Percentiles rank a stretch among this genome's conserved stretches.
Conservation (phyloP, 345 rosid genomes). For the Litchi chinensis region DNA sequence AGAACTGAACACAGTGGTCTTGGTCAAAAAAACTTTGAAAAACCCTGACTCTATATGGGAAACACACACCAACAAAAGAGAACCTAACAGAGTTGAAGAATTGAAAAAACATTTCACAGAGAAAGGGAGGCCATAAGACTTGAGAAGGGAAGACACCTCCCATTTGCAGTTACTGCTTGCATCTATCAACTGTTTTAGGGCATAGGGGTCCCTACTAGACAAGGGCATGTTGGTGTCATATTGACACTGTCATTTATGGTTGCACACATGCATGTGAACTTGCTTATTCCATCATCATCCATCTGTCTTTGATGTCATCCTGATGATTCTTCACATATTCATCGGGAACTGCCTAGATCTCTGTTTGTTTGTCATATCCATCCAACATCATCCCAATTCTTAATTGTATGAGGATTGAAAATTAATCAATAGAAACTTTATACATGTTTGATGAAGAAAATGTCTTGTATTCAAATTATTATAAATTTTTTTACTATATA, state of each 20-base stretch:
- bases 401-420: no score
- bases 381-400: no score
- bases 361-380: slow-evolving; percentile 12
- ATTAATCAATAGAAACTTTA: no score
- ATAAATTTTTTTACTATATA: no score
- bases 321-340: background rate
- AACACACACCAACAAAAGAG: slow-evolving; percentile 19
- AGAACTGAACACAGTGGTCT: slow-evolving; percentile 11
- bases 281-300: slow-evolving; percentile 19
- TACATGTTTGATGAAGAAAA: no score
- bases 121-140: background rate
- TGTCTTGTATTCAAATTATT: no score
- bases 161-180: slow-evolving; percentile 21
- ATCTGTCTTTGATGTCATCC: slow-evolving; percentile 33
- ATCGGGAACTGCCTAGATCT: slow-evolving; percentile 21
- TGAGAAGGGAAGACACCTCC: background rate
- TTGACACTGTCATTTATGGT: slow-evolving; percentile 13
- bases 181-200: slow-evolving; percentile 7
- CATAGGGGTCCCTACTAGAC: slow-evolving; percentile 23
- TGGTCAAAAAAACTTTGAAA: slow-evolving; percentile 26
- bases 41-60: slow-evolving; percentile 18
- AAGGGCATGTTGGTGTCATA: slow-evolving; percentile 26
- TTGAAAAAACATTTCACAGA: slow-evolving; percentile 2
- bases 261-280: slow-evolving; percentile 31
- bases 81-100: slow-evolving; percentile 5